A percentile compares a stretch with the other conserved stretches of the same genome.
Evolutionary conservation across 1,284 basidiomycete species (phyloP).

Genomic region (Sphaerobolus stellatus): DNA sequence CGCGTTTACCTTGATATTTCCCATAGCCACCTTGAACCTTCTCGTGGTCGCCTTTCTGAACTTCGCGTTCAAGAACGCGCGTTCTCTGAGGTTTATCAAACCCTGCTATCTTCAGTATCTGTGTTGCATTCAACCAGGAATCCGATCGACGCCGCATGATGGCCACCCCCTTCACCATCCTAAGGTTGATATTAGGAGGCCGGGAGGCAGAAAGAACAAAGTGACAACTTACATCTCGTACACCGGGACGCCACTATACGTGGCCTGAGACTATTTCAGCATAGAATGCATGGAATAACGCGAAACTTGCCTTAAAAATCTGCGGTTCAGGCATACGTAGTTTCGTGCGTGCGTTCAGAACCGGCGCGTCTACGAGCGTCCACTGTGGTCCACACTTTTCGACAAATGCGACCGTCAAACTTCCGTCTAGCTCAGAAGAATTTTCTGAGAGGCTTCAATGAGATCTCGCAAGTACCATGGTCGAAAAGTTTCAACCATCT

Average conservation of each 20-base stretch:
- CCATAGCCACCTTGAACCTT: slow-evolving; percentile 99
- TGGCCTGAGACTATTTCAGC: slow-evolving; percentile 52
- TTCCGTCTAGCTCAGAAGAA: slow-evolving; percentile 1
- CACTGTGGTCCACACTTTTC: neutral
- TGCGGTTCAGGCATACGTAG: slow-evolving; percentile 5
- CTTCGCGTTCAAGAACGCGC: slow-evolving; percentile 94
- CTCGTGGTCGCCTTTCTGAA: slow-evolving; percentile 98
- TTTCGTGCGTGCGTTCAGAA: neutral
- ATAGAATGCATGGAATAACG: slow-evolving; percentile 4
- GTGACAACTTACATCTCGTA: slow-evolving; percentile 74
- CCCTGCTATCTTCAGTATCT: slow-evolving; percentile 98
- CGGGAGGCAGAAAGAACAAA: slow-evolving; percentile 27
- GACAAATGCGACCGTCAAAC: neutral
- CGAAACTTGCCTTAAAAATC: slow-evolving; percentile 6
- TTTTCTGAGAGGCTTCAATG: neutral
- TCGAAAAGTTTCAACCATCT: slow-evolving; percentile 8
- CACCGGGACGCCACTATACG: slow-evolving; percentile 85
- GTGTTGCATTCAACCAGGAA: slow-evolving; percentile 98
- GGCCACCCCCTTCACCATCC: slow-evolving; percentile 93
- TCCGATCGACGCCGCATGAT: slow-evolving; percentile 97
- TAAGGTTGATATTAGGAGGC: slow-evolving; percentile 38
- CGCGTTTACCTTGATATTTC: slow-evolving; percentile 90
- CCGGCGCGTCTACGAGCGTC: slow-evolving; percentile 8
- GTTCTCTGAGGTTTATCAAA: slow-evolving; percentile 99
- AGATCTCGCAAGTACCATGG: slow-evolving; percentile 5